Evolutionary conservation across 2,329 filamentous ascomycete genomes (phyloP).

Genomic region (Botrytis pseudocinerea): DNA sequence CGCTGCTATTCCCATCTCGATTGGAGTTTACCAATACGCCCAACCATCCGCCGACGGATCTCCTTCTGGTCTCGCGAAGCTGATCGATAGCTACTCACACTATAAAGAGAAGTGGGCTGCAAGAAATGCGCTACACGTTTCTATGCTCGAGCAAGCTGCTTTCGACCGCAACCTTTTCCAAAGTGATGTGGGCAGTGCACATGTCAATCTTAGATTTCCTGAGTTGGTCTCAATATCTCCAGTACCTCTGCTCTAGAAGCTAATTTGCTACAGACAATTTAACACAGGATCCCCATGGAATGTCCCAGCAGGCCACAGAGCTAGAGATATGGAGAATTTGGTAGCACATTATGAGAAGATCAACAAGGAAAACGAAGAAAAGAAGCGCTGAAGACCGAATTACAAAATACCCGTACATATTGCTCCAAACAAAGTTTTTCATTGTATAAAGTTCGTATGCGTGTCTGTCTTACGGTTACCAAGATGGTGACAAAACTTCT

Average conservation of each 20-base stretch:
- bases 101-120: conserved; percentile 54
- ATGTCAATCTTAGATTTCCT: conserved; percentile 58
- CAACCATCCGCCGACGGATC: conserved; percentile 42
- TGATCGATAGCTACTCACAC: conserved; percentile 57
- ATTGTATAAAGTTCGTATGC: conserved; percentile 9
- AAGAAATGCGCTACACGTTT: conserved; percentile 60
- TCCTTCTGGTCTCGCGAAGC: conserved; percentile 46
- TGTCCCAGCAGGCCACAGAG: conserved; percentile 58
- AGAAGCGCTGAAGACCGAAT: conserved; percentile 43
- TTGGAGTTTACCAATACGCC: conserved; percentile 49
- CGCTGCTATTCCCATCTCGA: conserved; percentile 47
- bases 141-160: conserved; percentile 62
- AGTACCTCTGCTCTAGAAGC: background rate
- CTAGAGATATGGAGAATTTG: conserved; percentile 58
- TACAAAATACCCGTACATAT: conserved; percentile 28
- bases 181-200: conserved; percentile 45
- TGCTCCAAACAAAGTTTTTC: conserved; percentile 6
- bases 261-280: conserved; percentile 54
- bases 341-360: conserved; percentile 63
- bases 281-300: conserved; percentile 65
- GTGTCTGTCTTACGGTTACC: background rate
- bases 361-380: conserved; percentile 56
- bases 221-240: conserved; percentile 54
- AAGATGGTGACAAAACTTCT: conserved; percentile 16
- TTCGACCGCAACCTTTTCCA: conserved; percentile 62